These are phyloP conservation scores for Mortierella sp. DNA, from an alignment of 371 early-diverging fungal species.

Conservation along the genomic window DNA sequence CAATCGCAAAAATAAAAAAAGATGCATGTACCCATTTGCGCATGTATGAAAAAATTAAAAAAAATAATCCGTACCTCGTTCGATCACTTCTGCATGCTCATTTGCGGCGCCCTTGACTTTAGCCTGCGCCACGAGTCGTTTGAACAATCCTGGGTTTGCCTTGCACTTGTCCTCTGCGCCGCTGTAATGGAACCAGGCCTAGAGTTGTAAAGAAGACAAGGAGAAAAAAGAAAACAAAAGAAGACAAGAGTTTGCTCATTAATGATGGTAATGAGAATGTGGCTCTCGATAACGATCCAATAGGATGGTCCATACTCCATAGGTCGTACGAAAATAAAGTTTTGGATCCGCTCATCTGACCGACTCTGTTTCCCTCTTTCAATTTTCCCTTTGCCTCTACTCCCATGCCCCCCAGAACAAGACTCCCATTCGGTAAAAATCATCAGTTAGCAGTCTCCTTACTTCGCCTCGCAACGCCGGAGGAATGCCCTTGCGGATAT, in stretches of 20 bases:
- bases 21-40: background rate
- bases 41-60: background rate
- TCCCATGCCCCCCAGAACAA: background rate
- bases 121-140: slow-evolving; percentile 67
- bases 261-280: slow-evolving; percentile 7
- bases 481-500: slow-evolving; percentile 90
- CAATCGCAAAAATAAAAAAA: background rate
- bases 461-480: slow-evolving; percentile 79
- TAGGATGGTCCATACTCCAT: background rate
- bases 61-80: slow-evolving; percentile 64
- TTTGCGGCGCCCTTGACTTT: slow-evolving; percentile 64
- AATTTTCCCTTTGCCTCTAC: background rate
- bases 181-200: slow-evolving; percentile 88
- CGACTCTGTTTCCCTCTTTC: background rate
- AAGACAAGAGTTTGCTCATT: slow-evolving; percentile 8
- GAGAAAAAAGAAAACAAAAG: slow-evolving; percentile 6
- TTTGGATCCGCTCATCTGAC: slow-evolving; percentile 9
- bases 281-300: slow-evolving; percentile 9
- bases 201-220: slow-evolving; percentile 1
- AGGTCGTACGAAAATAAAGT: slow-evolving; percentile 17
- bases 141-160: slow-evolving; percentile 74
- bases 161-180: slow-evolving; percentile 80
- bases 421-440: background rate
- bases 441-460: slow-evolving; percentile 26
- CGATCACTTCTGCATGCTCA: slow-evolving; percentile 83